Conservation (phyloP, 1,139 yeast species). For the Candida sojae region DNA sequence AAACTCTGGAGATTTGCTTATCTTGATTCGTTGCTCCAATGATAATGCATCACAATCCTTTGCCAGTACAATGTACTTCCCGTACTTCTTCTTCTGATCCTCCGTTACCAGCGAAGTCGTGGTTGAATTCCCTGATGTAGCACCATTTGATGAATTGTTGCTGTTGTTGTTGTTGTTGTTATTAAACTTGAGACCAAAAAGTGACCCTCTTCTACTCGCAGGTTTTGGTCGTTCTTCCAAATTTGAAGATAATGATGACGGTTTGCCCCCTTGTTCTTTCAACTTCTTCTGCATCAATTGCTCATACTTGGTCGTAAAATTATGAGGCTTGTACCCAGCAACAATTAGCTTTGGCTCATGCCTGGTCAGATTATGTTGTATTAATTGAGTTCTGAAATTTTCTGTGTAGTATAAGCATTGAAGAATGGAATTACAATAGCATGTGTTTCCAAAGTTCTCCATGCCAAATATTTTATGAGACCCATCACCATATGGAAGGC, state of each 20-base stretch:
- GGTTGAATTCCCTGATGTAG: constrained; percentile 6
- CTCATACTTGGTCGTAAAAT: constrained; percentile 48
- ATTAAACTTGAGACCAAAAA: constrained; percentile 45
- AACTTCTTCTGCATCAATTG: constrained; percentile 37
- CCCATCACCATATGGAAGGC: constrained; percentile 54
- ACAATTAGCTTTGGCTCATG: constrained; percentile 43
- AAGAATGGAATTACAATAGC: constrained; percentile 89
- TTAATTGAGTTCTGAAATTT: constrained; percentile 62
- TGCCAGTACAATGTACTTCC: constrained; percentile 31
- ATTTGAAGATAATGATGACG: neutral
- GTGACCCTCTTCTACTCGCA: constrained; percentile 34
- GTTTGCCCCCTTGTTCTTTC: constrained; percentile 33
- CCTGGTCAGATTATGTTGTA: constrained; percentile 30
- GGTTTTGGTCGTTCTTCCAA: constrained; percentile 30
- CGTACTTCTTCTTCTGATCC: constrained; percentile 19
- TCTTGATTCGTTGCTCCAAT: constrained; percentile 35
- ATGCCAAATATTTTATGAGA: constrained; percentile 80
- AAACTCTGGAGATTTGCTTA: constrained; percentile 33
- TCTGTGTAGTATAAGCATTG: constrained; percentile 83
- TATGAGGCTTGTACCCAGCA: constrained; percentile 47
- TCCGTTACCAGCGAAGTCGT: constrained; percentile 15
- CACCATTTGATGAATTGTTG: neutral
- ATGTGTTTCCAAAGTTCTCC: constrained; percentile 94
- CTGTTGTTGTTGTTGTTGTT: constrained; percentile 9
- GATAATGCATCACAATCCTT: constrained; percentile 36